A percentile compares a stretch with the other conserved stretches of the same genome.
phyloP scores from a whole-genome alignment of 257 asterid genomes.

The Solanum piurae region DNA sequence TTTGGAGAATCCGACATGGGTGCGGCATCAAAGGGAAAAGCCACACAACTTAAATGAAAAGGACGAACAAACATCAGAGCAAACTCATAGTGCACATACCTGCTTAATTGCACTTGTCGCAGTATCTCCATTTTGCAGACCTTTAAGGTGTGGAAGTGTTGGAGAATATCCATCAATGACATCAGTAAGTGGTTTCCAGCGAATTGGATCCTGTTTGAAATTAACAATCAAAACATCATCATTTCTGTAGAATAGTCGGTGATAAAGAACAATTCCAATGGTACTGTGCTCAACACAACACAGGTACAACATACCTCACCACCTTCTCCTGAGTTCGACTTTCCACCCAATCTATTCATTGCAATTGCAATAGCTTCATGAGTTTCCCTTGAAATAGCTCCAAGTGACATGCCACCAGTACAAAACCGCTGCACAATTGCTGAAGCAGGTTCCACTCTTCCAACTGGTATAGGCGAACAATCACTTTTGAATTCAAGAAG shows the following conservation, averaged over 20 bases:
- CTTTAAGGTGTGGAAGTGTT: constrained; percentile 94
- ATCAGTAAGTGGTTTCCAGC: constrained; percentile 96
- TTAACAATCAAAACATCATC: constrained; percentile 2
- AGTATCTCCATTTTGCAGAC: constrained; percentile 98
- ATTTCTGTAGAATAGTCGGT: neutral
- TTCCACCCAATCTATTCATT: constrained; percentile 94
- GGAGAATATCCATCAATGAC: constrained; percentile 98
- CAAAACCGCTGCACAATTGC: constrained; percentile 91
- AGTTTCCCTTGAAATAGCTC: constrained; percentile 99
- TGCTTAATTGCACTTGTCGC: constrained; percentile 99
- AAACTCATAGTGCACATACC: constrained; percentile 25
- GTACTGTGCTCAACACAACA: neutral
- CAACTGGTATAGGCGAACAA: constrained; percentile 86
- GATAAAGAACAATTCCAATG: neutral
- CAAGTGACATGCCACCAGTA: constrained; percentile 99
- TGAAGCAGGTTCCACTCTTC: constrained; percentile 87
- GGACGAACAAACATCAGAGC: neutral
- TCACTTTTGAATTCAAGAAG: constrained; percentile 83
- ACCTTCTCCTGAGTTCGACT: constrained; percentile 98
- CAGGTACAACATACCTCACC: constrained; percentile 66
- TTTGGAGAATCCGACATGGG: neutral
- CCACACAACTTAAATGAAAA: neutral
- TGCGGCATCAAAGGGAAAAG: neutral
- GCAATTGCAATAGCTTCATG: constrained; percentile 99
- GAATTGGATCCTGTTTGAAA: constrained; percentile 81